Conservation (phyloP, 768 basidiomycete species). For the Chalciporus sphaerocephalus region DNA sequence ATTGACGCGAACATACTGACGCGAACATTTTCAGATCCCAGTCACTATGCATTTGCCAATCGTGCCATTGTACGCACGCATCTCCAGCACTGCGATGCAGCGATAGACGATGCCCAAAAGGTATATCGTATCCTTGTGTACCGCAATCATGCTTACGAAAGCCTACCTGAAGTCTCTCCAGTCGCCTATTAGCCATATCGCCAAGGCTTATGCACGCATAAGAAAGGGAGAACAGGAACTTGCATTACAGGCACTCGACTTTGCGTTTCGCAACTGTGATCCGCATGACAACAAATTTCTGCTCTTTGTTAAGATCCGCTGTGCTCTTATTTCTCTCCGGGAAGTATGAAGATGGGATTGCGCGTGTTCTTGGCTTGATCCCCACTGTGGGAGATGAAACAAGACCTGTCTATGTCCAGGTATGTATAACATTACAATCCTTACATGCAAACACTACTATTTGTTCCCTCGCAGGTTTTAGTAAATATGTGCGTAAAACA, state of each 20-base stretch:
- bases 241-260: background rate
- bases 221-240: background rate
- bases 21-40: background rate
- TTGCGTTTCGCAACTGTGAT: background rate
- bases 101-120: constrained; percentile 6
- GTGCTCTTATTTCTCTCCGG: background rate
- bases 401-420: background rate
- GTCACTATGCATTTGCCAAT: background rate
- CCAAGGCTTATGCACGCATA: background rate
- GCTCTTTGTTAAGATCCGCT: background rate
- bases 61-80: background rate
- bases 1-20: too few species aligned
- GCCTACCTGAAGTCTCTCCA: background rate
- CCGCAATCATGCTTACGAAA: background rate
- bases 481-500: background rate
- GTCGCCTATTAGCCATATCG: background rate
- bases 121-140: background rate
- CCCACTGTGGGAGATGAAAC: background rate
- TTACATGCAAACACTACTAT: background rate
- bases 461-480: background rate
- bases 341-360: background rate
- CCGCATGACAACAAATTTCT: background rate
- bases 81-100: background rate
- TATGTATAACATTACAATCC: background rate
- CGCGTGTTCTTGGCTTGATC: background rate